Evolutionary conservation across 768 basidiomycete species (phyloP), one percentile per base, ranked within the genome.

Genomic region (Multifurca ochricompacta): DNA sequence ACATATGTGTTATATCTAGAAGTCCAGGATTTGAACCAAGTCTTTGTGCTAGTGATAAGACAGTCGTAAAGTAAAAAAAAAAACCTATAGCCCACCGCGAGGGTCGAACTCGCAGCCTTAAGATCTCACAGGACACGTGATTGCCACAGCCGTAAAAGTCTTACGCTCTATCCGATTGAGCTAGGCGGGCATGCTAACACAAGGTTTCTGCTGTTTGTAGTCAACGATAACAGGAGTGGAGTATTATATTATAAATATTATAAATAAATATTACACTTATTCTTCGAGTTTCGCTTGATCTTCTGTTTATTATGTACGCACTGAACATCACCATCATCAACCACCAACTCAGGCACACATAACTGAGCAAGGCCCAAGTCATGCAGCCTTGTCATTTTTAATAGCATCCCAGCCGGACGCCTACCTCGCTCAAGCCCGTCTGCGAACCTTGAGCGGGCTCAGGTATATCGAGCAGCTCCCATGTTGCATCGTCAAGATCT

Each of bases 341-440:
- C 4, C 5, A 62, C 64, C 25, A 66, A 28, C 18, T 66, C 67
- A 0, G 68, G 67, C 46, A 69, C 65, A 58, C 69, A 67, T 13
- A 89, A 64, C 66, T 88, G 84, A 19, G 74, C 83, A 11, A 90
- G 73, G 0, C 85, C 87, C 54, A 89, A 69, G 68, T 90, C 87
- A 54, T 80, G 74, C 35, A 88, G 69, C 42, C 87, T 74, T 19
- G 85, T 83, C 87, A 90, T 88, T 64, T 78, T 81, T 41, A 89
- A 75, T 8, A 89, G 67, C 77, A 87, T 75, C 19, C 81, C 73
- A 27, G 70, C 2, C 71, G 72, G 5, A 69, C 64, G 44, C 74
- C 71, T 3, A 71, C 67, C 21, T 59, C 39, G 18, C 6, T 52
- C 13, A 14, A n/a, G 7, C n/a, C 68, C 23, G 69, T 69, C 0